Evolutionary conservation across 257 asterid species (phyloP).

Genomic region (Prunella vulgaris): DNA sequence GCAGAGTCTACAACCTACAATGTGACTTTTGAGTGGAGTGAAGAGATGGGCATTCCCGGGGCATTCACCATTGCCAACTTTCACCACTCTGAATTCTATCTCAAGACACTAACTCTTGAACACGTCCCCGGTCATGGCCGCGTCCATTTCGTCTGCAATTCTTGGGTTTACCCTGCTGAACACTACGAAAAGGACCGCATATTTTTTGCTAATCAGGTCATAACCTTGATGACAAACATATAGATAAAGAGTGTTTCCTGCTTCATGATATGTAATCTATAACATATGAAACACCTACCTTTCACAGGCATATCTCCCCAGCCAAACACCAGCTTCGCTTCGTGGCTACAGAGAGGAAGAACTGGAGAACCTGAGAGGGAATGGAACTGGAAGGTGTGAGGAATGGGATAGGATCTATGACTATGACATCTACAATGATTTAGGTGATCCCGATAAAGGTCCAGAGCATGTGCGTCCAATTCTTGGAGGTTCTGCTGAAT

Average conservation of each 20-base stretch:
- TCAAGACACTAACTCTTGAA: slow-evolving; percentile 64
- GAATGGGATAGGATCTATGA: slow-evolving; percentile 79
- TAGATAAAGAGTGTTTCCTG: not conserved
- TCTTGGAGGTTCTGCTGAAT: slow-evolving; percentile 65
- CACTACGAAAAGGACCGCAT: slow-evolving; percentile 48
- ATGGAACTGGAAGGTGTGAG: slow-evolving; percentile 57
- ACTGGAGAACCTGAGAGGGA: slow-evolving; percentile 53
- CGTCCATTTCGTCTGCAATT: slow-evolving; percentile 66
- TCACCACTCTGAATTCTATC: slow-evolving; percentile 69
- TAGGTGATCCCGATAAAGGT: slow-evolving; percentile 70
- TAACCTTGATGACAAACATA: not conserved
- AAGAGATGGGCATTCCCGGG: slow-evolving; percentile 58
- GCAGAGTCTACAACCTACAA: slow-evolving; percentile 35
- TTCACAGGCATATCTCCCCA: slow-evolving; percentile 63
- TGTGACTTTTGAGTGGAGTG: slow-evolving; percentile 62
- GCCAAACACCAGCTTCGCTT: slow-evolving; percentile 59
- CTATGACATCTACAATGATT: slow-evolving; percentile 64
- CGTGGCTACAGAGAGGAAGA: slow-evolving; percentile 58
- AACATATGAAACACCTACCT: not conserved
- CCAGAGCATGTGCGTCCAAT: slow-evolving; percentile 42
- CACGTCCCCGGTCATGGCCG: slow-evolving; percentile 59
- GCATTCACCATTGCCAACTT: slow-evolving; percentile 49
- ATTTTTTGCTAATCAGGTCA: slow-evolving; percentile 71
- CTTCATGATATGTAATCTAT: not conserved
- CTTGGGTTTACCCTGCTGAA: slow-evolving; percentile 70